These are phyloP conservation scores for Hyphopichia burtonii DNA, from an alignment of 1,139 yeast genomes.

Conservation along the genomic window DNA sequence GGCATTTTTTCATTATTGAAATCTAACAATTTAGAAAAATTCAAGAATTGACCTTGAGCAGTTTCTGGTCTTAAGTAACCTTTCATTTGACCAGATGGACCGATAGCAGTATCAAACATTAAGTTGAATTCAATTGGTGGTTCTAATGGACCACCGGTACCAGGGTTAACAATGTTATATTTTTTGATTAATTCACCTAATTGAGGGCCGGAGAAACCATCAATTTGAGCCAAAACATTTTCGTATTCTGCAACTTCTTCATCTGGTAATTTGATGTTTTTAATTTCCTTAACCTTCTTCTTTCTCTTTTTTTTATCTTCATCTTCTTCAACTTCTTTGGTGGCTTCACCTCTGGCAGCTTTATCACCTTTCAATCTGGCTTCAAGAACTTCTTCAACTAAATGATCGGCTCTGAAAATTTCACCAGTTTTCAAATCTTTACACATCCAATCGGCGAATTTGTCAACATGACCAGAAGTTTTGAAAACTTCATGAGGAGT, in stretches of 20 bases:
- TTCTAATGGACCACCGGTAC: conserved; percentile 80
- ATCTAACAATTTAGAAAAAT: conserved; percentile 89
- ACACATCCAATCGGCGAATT: conserved; percentile 99
- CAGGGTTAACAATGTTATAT: conserved; percentile 86
- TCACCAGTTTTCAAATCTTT: conserved; percentile 94
- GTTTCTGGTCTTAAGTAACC: conserved; percentile 98
- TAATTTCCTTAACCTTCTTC: conserved; percentile 95
- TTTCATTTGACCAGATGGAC: conserved; percentile 95
- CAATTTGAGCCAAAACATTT: conserved; percentile 84
- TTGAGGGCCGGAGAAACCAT: conserved; percentile 90
- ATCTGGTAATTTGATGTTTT: conserved; percentile 84
- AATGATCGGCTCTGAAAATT: conserved; percentile 97
- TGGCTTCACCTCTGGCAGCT: conserved; percentile 81
- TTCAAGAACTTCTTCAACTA: conserved; percentile 96
- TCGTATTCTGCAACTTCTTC: conserved; percentile 77
- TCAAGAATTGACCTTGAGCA: conserved; percentile 98
- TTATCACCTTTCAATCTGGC: conserved; percentile 94
- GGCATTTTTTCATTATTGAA: conserved; percentile 97
- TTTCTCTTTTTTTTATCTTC: conserved; percentile 77
- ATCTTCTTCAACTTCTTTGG: conserved; percentile 55
- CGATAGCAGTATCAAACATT: conserved; percentile 99
- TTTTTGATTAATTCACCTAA: conserved; percentile 84
- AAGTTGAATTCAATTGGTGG: conserved; percentile 94
- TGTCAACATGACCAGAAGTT: conserved; percentile 98
- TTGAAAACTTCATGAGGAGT: conserved; percentile 97